These are phyloP conservation scores for Dothistroma pini DNA, from an alignment of 2,329 filamentous ascomycete species.

Conservation along the genomic window DNA sequence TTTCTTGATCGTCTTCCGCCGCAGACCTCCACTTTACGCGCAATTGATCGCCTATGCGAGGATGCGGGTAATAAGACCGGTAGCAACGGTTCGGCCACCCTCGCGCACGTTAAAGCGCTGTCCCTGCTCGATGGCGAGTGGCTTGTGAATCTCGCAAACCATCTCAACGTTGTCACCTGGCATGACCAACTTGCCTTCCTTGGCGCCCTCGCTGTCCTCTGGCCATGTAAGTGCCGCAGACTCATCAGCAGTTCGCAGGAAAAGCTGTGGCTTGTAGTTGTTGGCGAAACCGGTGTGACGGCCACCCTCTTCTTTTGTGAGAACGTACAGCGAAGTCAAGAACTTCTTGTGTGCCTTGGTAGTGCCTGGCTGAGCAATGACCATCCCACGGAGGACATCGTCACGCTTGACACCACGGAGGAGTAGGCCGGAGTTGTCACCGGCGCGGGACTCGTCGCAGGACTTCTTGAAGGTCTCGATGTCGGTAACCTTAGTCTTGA, in stretches of 20 bases:
- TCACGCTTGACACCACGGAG: constrained; percentile 95
- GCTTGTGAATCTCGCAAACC: constrained; percentile 79
- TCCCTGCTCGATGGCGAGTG: constrained; percentile 82
- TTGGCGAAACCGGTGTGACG: constrained; percentile 92
- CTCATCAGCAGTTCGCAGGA: constrained; percentile 82
- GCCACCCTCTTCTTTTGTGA: constrained; percentile 97
- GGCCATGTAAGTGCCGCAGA: constrained; percentile 78
- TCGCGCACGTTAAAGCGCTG: constrained; percentile 99
- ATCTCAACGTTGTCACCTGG: constrained; percentile 99
- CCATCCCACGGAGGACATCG: constrained; percentile 93
- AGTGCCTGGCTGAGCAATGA: constrained; percentile 76
- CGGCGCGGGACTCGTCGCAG: constrained; percentile 91
- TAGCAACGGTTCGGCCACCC: constrained; percentile 65
- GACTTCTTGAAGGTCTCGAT: constrained; percentile 99
- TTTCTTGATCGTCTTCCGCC: neutral
- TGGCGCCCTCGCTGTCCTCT: constrained; percentile 69
- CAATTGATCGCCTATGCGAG: constrained; percentile 30
- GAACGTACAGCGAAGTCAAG: constrained; percentile 91
- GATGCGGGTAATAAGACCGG: constrained; percentile 39
- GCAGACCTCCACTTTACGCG: neutral
- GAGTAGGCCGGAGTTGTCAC: constrained; percentile 96
- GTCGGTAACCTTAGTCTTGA: constrained; percentile 99
- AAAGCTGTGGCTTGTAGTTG: constrained; percentile 97
- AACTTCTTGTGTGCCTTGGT: constrained; percentile 89
- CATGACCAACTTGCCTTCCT: constrained; percentile 77